Percentiles rank a stretch among this genome's conserved stretches.
These are phyloP conservation scores for Kwoniella dendrophila DNA, from an alignment of 768 basidiomycete species.

Conservation along the genomic window DNA sequence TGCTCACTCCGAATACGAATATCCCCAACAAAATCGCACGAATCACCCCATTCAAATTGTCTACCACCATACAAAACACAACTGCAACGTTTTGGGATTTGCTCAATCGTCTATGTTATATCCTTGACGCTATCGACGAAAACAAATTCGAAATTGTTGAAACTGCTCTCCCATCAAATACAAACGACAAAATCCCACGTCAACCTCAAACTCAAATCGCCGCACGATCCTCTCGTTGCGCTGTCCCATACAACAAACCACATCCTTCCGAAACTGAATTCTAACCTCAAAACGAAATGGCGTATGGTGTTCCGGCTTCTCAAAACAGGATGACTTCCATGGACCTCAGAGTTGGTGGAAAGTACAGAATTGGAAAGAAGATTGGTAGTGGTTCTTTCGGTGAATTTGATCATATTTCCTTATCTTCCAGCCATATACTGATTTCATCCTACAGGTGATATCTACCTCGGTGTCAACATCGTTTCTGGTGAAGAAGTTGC, in stretches of 20 bases:
- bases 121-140: conserved; percentile 6
- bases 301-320: conserved; percentile 3
- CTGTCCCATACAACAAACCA: conserved; percentile 9
- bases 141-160: neutral
- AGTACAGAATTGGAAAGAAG: conserved; percentile 98
- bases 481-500: conserved; percentile 99
- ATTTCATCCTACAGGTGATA: conserved; percentile 70
- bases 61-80: neutral
- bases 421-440: conserved; percentile 1
- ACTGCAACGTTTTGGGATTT: conserved; percentile 3
- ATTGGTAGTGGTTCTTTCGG: conserved; percentile 98
- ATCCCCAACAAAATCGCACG: conserved; percentile 13
- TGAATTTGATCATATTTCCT: conserved; percentile 58
- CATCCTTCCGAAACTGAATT: neutral
- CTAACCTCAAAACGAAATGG: conserved; percentile 9
- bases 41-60: neutral
- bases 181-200: conserved; percentile 20
- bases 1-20: neutral
- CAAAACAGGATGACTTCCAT: conserved; percentile 46
- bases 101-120: conserved; percentile 6
- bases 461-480: conserved; percentile 99
- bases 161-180: neutral
- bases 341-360: conserved; percentile 54
- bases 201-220: conserved; percentile 9
- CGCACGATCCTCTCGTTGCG: conserved; percentile 15